phyloP scores from a whole-genome alignment of 495 filamentous ascomycete species.

The Trichoderma reesei region DNA sequence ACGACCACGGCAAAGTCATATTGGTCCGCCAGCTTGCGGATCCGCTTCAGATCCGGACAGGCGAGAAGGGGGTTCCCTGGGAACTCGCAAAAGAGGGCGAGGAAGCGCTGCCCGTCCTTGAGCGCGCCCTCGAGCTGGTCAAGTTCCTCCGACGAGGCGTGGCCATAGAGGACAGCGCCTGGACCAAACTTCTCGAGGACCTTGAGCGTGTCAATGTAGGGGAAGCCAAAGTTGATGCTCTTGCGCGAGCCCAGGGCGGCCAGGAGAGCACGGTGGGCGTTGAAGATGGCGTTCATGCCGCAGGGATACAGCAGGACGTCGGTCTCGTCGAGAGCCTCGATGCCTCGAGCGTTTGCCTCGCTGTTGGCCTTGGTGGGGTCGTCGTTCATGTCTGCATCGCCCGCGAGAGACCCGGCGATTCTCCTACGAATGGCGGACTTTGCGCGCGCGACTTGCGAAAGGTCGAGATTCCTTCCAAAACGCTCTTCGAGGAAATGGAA shows the following conservation, averaged over 20 bases:
- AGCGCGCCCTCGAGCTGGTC: conserved; percentile 75
- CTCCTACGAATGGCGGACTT: conserved; percentile 76
- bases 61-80: conserved; percentile 85
- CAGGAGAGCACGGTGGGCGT: conserved; percentile 65
- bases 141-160: conserved; percentile 69
- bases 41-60: conserved; percentile 72
- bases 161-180: conserved; percentile 83
- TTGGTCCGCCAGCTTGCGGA: conserved; percentile 65
- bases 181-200: conserved; percentile 91
- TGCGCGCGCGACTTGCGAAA: conserved; percentile 65
- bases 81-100: conserved; percentile 88
- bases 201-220: conserved; percentile 94
- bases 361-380: conserved; percentile 25
- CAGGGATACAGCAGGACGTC: conserved; percentile 83
- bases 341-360: conserved; percentile 40
- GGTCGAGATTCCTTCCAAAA: conserved; percentile 82
- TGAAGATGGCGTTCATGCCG: conserved; percentile 94
- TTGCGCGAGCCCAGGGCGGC: conserved; percentile 47
- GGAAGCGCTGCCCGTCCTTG: conserved; percentile 61
- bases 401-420: conserved; percentile 78
- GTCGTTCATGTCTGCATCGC: conserved; percentile 51
- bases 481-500: conserved; percentile 85
- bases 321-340: conserved; percentile 67
- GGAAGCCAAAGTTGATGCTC: conserved; percentile 74
- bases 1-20: conserved; percentile 87